Percentiles rank a stretch among this genome's conserved stretches.
These are phyloP conservation scores for Stagonosporopsis rhizophila DNA, from an alignment of 2,329 filamentous ascomycete species.

Conservation along the genomic window DNA sequence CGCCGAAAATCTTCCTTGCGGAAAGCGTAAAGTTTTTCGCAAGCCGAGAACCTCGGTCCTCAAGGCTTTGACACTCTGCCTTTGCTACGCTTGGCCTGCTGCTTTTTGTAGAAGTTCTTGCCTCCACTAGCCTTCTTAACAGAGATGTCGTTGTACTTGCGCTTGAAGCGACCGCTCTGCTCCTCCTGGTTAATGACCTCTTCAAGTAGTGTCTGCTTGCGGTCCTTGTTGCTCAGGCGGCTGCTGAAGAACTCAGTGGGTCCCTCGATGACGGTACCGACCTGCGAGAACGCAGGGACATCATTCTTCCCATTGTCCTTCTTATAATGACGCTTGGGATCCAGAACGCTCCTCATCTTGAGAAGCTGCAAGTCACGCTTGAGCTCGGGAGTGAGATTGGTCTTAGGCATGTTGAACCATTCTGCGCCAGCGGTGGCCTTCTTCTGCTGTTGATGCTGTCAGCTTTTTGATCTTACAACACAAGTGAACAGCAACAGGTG, in stretches of 20 bases:
- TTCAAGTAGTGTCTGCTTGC: slow-evolving; percentile 85
- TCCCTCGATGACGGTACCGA: slow-evolving; percentile 87
- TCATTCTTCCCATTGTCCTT: slow-evolving; percentile 77
- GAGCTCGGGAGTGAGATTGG: slow-evolving; percentile 80
- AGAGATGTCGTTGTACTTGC: slow-evolving; percentile 88
- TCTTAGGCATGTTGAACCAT: slow-evolving; percentile 90
- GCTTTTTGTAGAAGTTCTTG: slow-evolving; percentile 85
- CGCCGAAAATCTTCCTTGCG: not conserved
- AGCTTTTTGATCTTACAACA: slow-evolving; percentile 19
- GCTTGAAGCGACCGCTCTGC: slow-evolving; percentile 75
- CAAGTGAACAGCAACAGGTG: slow-evolving; percentile 16
- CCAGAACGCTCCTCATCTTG: slow-evolving; percentile 86
- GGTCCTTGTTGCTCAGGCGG: slow-evolving; percentile 83
- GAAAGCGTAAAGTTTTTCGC: not conserved
- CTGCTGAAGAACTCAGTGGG: slow-evolving; percentile 86
- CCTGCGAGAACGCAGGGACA: slow-evolving; percentile 82
- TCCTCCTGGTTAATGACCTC: slow-evolving; percentile 77
- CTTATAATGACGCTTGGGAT: slow-evolving; percentile 89
- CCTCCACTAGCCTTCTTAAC: slow-evolving; percentile 83
- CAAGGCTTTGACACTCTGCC: slow-evolving; percentile 46
- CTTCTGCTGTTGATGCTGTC: slow-evolving; percentile 56
- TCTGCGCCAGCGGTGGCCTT: slow-evolving; percentile 75
- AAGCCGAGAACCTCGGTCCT: slow-evolving; percentile 10
- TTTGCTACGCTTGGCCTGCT: slow-evolving; percentile 66
- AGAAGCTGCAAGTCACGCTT: slow-evolving; percentile 90